Base-by-base conservation (phyloP, 1,139 yeast genomes). In the Pneumocystis canis region DNA sequence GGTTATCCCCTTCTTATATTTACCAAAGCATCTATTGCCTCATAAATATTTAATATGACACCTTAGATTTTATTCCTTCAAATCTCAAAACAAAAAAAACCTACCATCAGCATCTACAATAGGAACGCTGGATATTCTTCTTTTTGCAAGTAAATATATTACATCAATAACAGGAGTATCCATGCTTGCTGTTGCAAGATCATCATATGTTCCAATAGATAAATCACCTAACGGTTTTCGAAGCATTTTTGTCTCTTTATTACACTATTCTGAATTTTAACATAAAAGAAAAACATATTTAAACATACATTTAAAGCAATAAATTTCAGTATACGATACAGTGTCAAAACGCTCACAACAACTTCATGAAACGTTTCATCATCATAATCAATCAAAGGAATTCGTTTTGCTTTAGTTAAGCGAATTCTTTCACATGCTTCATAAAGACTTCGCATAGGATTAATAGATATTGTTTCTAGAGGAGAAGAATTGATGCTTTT, bases 361-460 rank as follows among this genome's bases (percentile, higher is more conserved):
- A 92, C 89, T 73, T 92, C 97, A 70, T 96, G 80, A 70, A 87
- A 88, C 0, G 96, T 88, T 70, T 86, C 89, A 71, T 89, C 96
- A 73, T 94, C 97, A 71, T 85, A 86, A 72, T 94, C 98, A 69
- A 94, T 88, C 67, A 94, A 78, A 1, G 99, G 97, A 66, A 94
- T 88, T 75, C 98, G 83, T 73, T 97, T 81, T 3, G 97, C 95
- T 69, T 87, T 85, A 58, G 95, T 83, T 68, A 85, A 85, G 67
- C 89, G 80, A 96, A 94, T 92, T 75, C 84, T 85, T 59, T 86
- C 84, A 78, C 98, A 94, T 0, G 98, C 97, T 68, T 92, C 96
- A 73, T 87, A 89, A 64, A 94, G 77, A 2, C 95, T 83, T 72
- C 86, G 85, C 74, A 89, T 87, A 11, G 99, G 99, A 73, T 90